Percentiles rank a stretch among this genome's conserved stretches.
Conservation (phyloP, 2,329 filamentous ascomycete species). For the Cytospora chrysosperma region DNA sequence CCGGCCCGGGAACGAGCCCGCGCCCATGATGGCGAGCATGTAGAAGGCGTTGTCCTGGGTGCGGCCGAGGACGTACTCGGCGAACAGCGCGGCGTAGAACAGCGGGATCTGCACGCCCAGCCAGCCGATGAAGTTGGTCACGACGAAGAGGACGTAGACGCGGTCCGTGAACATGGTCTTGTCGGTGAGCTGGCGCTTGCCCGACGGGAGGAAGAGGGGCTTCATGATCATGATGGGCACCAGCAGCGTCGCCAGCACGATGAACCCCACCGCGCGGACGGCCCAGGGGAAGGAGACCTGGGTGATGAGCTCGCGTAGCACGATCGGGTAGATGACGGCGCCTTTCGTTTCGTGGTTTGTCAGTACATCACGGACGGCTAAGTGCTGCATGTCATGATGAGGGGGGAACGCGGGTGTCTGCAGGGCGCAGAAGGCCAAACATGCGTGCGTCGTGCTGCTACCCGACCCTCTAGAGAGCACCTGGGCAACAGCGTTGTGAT, state of each 20-base stretch:
- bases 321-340: slow-evolving; percentile 36
- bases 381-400: no score
- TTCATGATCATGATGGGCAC: slow-evolving; percentile 31
- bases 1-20: slow-evolving; percentile 40
- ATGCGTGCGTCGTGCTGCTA: neutral
- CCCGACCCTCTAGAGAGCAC: neutral
- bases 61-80: neutral
- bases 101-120: slow-evolving; percentile 33
- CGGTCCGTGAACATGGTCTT: slow-evolving; percentile 39
- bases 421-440: neutral
- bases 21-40: slow-evolving; percentile 42
- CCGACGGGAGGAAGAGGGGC: slow-evolving; percentile 37
- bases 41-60: slow-evolving; percentile 40
- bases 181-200: slow-evolving; percentile 38
- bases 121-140: slow-evolving; percentile 42
- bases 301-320: slow-evolving; percentile 30
- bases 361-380: neutral
- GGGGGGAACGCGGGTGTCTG: no score
- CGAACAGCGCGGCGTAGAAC: slow-evolving; percentile 32
- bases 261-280: slow-evolving; percentile 30
- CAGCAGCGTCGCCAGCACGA: slow-evolving; percentile 30
- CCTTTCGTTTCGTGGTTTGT: slow-evolving; percentile 23
- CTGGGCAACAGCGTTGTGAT: neutral
- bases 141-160: slow-evolving; percentile 34
- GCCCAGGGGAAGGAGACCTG: slow-evolving; percentile 32